These are phyloP conservation scores for Grosmannia penicillata DNA, from an alignment of 2,329 filamentous ascomycete genomes.

Conservation along the genomic window DNA sequence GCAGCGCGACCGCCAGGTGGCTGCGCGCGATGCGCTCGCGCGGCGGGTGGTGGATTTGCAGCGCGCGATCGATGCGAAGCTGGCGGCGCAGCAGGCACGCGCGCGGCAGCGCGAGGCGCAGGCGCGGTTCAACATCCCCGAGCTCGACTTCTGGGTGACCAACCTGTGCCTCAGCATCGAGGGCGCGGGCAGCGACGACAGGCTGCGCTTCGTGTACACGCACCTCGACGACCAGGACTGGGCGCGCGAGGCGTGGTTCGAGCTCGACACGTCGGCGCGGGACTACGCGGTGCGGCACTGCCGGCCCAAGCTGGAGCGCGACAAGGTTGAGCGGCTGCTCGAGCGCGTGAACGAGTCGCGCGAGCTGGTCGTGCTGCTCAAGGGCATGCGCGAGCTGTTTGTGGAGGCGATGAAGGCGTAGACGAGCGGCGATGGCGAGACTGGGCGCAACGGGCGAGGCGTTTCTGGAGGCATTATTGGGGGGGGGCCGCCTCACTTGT, in stretches of 20 bases:
- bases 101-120: slow-evolving; percentile 68
- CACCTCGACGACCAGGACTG: slow-evolving; percentile 78
- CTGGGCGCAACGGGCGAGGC: no score
- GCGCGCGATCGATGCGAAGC: slow-evolving; percentile 50
- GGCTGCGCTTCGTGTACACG: slow-evolving; percentile 78
- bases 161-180: slow-evolving; percentile 83
- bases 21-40: slow-evolving; percentile 40
- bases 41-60: slow-evolving; percentile 53
- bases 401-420: slow-evolving; percentile 47
- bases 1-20: slow-evolving; percentile 46
- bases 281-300: slow-evolving; percentile 78
- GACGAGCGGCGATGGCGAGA: no score
- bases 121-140: slow-evolving; percentile 76
- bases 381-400: slow-evolving; percentile 72
- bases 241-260: slow-evolving; percentile 87
- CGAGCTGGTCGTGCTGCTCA: slow-evolving; percentile 57
- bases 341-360: slow-evolving; percentile 70
- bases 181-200: slow-evolving; percentile 69
- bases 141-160: slow-evolving; percentile 91
- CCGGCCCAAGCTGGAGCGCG: slow-evolving; percentile 66
- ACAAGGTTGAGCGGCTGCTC: slow-evolving; percentile 61
- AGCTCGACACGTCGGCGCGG: slow-evolving; percentile 63
- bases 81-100: slow-evolving; percentile 59
- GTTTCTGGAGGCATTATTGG: no score
- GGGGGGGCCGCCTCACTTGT: no score